Evolutionary conservation across 225 moss, liverwort and hornwort species (phyloP).

Genomic region (Rhytidiadelphus loreus): DNA sequence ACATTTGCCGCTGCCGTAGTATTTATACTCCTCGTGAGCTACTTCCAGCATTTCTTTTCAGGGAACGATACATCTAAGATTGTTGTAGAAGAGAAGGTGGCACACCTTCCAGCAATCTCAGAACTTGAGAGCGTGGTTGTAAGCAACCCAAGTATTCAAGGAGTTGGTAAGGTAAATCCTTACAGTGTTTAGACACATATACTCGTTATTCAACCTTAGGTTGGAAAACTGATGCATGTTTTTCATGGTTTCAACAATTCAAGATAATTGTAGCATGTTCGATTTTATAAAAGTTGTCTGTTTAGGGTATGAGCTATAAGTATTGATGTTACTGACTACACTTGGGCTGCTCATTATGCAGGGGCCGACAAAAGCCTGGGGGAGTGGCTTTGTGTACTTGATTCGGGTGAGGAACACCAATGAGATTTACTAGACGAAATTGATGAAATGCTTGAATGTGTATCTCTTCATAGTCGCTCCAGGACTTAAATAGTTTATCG

Average conservation of each 20-base stretch:
- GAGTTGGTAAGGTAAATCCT: constrained; percentile 11
- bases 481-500: not conserved
- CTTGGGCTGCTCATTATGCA: constrained; percentile 2
- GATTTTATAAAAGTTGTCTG: not conserved
- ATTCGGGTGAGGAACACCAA: constrained; percentile 43
- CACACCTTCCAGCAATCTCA: constrained; percentile 14
- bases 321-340: not conserved
- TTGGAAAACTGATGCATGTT: not conserved
- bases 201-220: not conserved
- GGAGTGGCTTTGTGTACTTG: constrained; percentile 48
- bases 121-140: constrained; percentile 18
- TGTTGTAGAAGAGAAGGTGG: constrained; percentile 8
- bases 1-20: constrained; percentile 49
- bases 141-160: constrained; percentile 9
- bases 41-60: constrained; percentile 41
- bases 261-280: not conserved
- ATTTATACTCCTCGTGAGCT: constrained; percentile 45
- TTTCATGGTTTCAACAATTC: not conserved
- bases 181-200: not conserved
- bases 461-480: not conserved
- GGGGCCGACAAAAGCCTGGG: constrained; percentile 42
- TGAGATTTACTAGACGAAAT: not conserved
- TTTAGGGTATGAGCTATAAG: not conserved
- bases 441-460: not conserved
- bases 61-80: constrained; percentile 12